These are phyloP conservation scores for sorghum (Sorghum bicolor) DNA, from an alignment of 176 grass and related monocot genomes.

Conservation along the genomic window DNA sequence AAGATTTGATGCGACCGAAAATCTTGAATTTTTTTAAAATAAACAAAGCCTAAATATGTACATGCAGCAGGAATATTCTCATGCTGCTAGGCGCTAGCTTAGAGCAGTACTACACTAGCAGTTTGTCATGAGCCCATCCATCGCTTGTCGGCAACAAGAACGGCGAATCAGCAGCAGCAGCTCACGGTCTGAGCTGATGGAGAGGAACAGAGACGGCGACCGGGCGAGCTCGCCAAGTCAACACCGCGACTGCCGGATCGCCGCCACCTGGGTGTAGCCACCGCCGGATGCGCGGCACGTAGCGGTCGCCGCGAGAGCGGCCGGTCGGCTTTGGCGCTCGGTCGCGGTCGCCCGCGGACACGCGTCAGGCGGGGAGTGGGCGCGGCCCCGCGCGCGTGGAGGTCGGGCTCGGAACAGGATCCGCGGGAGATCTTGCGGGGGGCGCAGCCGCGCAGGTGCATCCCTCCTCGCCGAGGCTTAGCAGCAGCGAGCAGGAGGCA, in stretches of 20 bases:
- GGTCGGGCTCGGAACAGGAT: slow-evolving; percentile 25
- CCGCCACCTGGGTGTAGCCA: neutral
- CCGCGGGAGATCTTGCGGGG: slow-evolving; percentile 29
- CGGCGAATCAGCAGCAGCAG: slow-evolving; percentile 26
- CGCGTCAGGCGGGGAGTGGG: neutral
- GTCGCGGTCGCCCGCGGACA: slow-evolving; percentile 19
- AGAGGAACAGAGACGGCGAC: neutral
- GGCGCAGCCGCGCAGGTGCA: slow-evolving; percentile 41
- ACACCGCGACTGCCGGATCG: neutral
- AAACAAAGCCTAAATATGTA: too few species aligned
- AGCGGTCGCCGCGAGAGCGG: neutral
- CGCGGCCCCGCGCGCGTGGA: neutral
- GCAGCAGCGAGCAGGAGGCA: neutral
- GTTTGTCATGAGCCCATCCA: neutral
- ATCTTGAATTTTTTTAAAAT: too few species aligned
- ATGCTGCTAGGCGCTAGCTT: too few species aligned
- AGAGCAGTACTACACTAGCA: too few species aligned
- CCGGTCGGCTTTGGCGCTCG: neutral
- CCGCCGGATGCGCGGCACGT: slow-evolving; percentile 18
- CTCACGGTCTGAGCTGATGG: neutral
- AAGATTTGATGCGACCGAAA: too few species aligned
- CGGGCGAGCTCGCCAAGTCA: neutral
- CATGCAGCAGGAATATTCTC: too few species aligned
- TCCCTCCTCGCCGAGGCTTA: slow-evolving; percentile 22
- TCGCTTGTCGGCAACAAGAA: slow-evolving; percentile 35